Evolutionary conservation across 2,329 filamentous ascomycete genomes (phyloP), one percentile per base, ranked within the genome.

Genomic region (Fusarium sororula): DNA sequence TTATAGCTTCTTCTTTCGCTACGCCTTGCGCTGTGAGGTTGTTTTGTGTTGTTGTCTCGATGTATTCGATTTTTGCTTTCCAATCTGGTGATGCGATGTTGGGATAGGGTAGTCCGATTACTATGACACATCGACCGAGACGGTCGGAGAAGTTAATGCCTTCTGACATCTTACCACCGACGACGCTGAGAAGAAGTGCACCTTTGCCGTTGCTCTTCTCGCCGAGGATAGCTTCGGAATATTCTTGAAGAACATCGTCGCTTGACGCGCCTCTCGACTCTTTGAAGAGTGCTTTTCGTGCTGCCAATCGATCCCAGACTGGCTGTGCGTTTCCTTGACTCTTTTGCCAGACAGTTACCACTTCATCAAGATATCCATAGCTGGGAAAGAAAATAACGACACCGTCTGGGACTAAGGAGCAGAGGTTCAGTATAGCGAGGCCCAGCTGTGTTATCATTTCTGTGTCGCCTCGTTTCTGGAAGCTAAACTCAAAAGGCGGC

Each of bases 61-160:
- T 90, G 80, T 98, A 95, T 79, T 94, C 91, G 79, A 96, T 91
- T 81, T 96, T 96, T 0, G 96, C 94, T 81, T 94, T 95, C 96
- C 96, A 98, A 78, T 98, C 94, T 3, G 95, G 91, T 15, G 93
- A 94, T 75, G 93, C 90, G 60, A 95, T 91, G 77, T 98, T 99
- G 0, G 96, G 95, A 76, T 97, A 99, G 0, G 96, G 96, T 8
- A 99, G 85, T 0, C 96, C 96, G 20, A 98, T 90, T n/a, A 98
- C 93, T 20, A 97, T 86, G 14, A 99, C 95, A 61, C 94, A 96
- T 32, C 96, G 91, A 3, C 96, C 96, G 1, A 99, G 90, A 7
- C 89, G 87, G 83, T 99, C 95, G 1, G 94, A 96, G 84, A 99
- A 99, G 83, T 99, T 99, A 84, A 99, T 99, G 74, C 96, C 96